Evolutionary conservation across 345 rosid genomes (phyloP), one percentile per base, ranked within the genome.

Genomic region (Eucalyptus urophylla): DNA sequence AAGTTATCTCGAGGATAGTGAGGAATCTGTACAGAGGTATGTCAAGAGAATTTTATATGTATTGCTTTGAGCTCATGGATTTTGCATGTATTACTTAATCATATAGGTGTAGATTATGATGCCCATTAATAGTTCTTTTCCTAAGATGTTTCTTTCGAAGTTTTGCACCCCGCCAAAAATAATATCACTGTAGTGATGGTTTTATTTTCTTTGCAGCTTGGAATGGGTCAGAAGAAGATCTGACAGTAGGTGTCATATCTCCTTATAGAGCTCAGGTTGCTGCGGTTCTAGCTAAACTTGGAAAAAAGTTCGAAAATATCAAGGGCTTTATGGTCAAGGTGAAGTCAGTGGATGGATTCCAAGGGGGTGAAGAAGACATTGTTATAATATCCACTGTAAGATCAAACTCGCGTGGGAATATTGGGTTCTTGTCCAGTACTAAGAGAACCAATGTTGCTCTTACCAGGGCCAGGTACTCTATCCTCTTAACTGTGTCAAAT

Each of bases 301-400:
- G 92, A 44, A 1, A 45, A 22, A 86, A 62, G 72, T 93, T 87
- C 47, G 80, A 81, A 76, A 47, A 51, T 31, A 5, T 3, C 27
- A 87, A 72, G 80, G 92, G 90, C 86, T 93, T 93, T 49, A 3
- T 24, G 19, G 93, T 92, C 67, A 91, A 90, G 86, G 92, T 92
- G 86, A 90, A 87, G 80, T 65, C 95, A 27, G 89, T 93, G 49
- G 94, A 93, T 89, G 93, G 92, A 7, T 92, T 92, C 86, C 94
- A 93, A 81, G 95, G 95, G 13, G 91, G 91, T 6, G 95, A 93
- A 72, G 88, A 92, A 76, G 94, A 93, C 87, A 72, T 93, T 9
- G 88, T 92, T 8, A 93, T 93, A 31, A 44, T 93, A 51, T 93
- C 94, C 21, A 91, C 94, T 12, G 95, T 93, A 33, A 92, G 95